Evolutionary conservation across 2,329 filamentous ascomycete species (phyloP).

Genomic region (Aspergillus udagawae): DNA sequence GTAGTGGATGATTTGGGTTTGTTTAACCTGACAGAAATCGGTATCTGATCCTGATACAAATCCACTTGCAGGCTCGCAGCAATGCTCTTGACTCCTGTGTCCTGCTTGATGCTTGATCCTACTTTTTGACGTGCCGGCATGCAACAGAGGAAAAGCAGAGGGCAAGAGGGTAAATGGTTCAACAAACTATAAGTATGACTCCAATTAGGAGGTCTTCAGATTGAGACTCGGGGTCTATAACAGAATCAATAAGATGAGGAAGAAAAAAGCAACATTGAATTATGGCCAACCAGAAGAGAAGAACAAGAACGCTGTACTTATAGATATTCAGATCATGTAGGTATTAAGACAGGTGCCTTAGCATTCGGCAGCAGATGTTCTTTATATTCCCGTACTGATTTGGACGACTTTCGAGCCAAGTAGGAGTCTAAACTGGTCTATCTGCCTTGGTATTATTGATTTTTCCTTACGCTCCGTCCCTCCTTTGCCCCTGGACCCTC

Average conservation of each 20-base stretch:
- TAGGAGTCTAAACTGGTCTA: background rate
- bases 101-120: background rate
- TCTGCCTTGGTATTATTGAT: background rate
- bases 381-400: background rate
- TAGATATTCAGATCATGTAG: background rate
- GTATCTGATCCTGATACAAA: background rate
- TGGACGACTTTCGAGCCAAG: background rate
- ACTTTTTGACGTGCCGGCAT: background rate
- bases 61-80: background rate
- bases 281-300: background rate
- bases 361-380: background rate
- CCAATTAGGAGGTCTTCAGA: background rate
- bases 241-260: background rate
- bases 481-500: background rate
- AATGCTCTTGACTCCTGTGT: background rate
- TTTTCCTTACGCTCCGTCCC: background rate
- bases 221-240: background rate
- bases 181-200: background rate
- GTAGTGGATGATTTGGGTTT: background rate
- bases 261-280: background rate
- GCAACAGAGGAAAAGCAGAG: background rate
- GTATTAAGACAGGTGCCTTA: background rate
- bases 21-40: background rate
- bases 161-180: background rate
- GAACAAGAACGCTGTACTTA: background rate